A percentile compares a stretch with the other conserved stretches of the same genome.
Evolutionary conservation across 1,139 yeast species (phyloP).

Genomic region (Magnusiomyces clavatus): DNA sequence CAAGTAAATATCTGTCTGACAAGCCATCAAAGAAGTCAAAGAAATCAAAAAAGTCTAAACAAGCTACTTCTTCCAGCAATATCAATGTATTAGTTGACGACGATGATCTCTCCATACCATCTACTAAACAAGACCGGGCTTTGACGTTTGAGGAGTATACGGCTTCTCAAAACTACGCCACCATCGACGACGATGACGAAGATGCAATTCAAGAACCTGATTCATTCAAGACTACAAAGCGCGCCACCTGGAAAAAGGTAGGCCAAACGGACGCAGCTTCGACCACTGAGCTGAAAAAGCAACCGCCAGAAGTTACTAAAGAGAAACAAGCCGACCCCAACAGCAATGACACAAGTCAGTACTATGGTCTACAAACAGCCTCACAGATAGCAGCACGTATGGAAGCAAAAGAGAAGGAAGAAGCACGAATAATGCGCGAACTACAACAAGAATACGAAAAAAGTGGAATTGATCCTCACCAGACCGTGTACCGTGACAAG

Average conservation of each 20-base stretch:
- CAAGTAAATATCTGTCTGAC: slow-evolving; percentile 38
- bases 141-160: slow-evolving; percentile 4
- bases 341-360: slow-evolving; percentile 2
- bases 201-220: slow-evolving; percentile 11
- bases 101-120: slow-evolving; percentile 13
- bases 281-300: not conserved
- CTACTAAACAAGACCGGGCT: slow-evolving; percentile 12
- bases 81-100: slow-evolving; percentile 22
- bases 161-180: slow-evolving; percentile 14
- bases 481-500: slow-evolving; percentile 55
- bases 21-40: slow-evolving; percentile 27
- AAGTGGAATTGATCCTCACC: slow-evolving; percentile 17
- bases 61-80: slow-evolving; percentile 8
- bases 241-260: slow-evolving; percentile 25
- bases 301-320: not conserved
- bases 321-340: too few relatives aligned
- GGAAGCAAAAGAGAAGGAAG: slow-evolving; percentile 16
- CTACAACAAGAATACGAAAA: slow-evolving; percentile 9
- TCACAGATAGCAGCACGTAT: slow-evolving; percentile 34
- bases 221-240: slow-evolving; percentile 25
- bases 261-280: slow-evolving; percentile 15
- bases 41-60: slow-evolving; percentile 16
- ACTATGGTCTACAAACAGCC: slow-evolving; percentile 40
- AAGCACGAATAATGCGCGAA: slow-evolving; percentile 9
- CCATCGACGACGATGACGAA: slow-evolving; percentile 18